Percentiles rank a stretch among this genome's conserved stretches.
Conservation (phyloP, 305 asterid species). For the Plantago coronopus region DNA sequence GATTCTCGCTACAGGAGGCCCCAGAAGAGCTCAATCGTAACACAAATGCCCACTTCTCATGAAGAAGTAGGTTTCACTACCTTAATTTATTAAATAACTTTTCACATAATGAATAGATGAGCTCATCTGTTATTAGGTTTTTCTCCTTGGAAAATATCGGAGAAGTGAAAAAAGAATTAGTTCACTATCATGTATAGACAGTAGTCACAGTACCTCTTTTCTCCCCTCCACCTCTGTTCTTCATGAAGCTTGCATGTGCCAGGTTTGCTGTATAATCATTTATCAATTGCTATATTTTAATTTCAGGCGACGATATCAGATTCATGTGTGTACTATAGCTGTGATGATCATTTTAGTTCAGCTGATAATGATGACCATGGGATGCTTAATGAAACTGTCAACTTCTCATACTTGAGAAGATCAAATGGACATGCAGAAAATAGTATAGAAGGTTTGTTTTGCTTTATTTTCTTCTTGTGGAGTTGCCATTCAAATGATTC, state of each 20-base stretch:
- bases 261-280: conserved; percentile 17
- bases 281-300: conserved; percentile 12
- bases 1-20: conserved; percentile 44
- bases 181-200: too few species aligned
- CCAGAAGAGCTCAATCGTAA: conserved; percentile 34
- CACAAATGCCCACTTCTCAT: conserved; percentile 37
- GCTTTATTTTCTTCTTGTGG: conserved; percentile 8
- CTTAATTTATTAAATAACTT: conserved; percentile 4
- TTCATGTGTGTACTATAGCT: conserved; percentile 57
- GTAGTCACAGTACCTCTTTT: neutral
- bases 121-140: too few species aligned
- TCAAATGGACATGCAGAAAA: conserved; percentile 27
- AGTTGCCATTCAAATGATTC: conserved; percentile 9
- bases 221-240: neutral
- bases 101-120: neutral
- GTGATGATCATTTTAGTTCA: conserved; percentile 60
- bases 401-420: conserved; percentile 27
- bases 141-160: too few species aligned
- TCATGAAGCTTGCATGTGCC: neutral
- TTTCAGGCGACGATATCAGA: conserved; percentile 56
- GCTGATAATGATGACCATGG: conserved; percentile 43
- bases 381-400: conserved; percentile 32
- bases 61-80: conserved; percentile 58
- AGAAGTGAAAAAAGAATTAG: too few species aligned
- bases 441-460: conserved; percentile 46